Percentiles rank a stretch among this genome's conserved stretches.
These are phyloP conservation scores for Neonectria punicea DNA, from an alignment of 2,329 filamentous ascomycete genomes.

Conservation along the genomic window DNA sequence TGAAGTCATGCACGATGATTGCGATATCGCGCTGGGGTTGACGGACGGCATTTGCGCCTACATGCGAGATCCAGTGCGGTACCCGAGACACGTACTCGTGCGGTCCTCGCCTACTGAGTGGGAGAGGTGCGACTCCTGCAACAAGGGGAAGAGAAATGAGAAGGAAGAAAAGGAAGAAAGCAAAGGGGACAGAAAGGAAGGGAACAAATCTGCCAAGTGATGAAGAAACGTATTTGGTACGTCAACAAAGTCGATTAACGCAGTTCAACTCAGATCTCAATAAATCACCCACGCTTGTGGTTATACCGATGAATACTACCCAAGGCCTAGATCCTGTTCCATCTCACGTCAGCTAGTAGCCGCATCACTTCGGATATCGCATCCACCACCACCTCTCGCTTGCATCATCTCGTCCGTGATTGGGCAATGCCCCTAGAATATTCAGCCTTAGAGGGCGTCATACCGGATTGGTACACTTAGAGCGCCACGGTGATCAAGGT, in stretches of 20 bases:
- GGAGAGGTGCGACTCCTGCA: not conserved
- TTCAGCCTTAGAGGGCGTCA: not conserved
- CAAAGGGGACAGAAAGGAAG: not conserved
- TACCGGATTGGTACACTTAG: not conserved
- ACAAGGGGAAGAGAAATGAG: not conserved
- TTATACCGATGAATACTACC: too few relatives aligned
- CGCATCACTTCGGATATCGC: too few relatives aligned
- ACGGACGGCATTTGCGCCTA: not conserved
- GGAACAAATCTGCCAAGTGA: not conserved
- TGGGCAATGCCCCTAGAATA: not conserved
- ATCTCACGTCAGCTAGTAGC: not conserved
- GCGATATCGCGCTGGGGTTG: not conserved
- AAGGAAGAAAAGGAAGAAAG: too few relatives aligned
- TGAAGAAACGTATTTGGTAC: not conserved
- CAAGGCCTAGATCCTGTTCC: too few relatives aligned
- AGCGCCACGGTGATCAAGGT: not conserved
- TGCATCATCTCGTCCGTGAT: not conserved
- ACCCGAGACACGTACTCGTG: too few relatives aligned
- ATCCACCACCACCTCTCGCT: not conserved
- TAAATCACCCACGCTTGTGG: too few relatives aligned
- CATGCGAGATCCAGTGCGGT: not conserved
- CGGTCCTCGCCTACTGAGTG: not conserved
- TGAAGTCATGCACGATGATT: not conserved
- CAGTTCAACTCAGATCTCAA: not conserved
- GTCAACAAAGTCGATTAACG: not conserved